phyloP scores from a whole-genome alignment of 345 rosid genomes.

The Hibiscus mutabilis region DNA sequence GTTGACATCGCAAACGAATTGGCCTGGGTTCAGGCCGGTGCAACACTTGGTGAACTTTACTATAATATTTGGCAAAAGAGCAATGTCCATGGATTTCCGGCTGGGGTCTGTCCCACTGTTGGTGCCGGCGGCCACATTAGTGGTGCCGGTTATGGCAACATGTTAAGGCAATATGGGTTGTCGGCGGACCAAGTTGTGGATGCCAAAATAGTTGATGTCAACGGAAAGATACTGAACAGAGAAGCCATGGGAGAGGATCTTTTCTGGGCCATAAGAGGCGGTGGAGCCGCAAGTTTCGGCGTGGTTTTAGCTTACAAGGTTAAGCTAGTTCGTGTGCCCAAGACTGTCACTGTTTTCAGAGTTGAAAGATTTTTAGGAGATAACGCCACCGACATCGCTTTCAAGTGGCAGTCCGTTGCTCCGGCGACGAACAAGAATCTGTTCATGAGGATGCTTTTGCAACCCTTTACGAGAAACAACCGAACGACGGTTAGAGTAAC shows the following conservation, averaged over 20 bases:
- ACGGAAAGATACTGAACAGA: not conserved
- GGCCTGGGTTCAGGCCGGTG: not conserved
- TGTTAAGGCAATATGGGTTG: not conserved
- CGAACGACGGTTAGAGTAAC: not conserved
- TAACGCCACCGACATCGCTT: not conserved
- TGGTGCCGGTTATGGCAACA: not conserved
- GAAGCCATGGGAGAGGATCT: not conserved
- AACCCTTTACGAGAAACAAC: not conserved
- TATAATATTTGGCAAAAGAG: not conserved
- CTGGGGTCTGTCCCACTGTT: not conserved
- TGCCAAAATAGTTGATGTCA: not conserved
- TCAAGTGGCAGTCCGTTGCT: not conserved
- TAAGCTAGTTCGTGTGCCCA: not conserved
- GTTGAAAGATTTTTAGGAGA: not conserved
- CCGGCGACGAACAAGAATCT: not conserved
- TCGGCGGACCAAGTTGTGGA: not conserved
- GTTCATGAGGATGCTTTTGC: not conserved
- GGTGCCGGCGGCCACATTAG: not conserved
- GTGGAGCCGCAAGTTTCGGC: not conserved
- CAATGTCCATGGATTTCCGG: not conserved
- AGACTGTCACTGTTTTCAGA: not conserved
- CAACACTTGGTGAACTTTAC: not conserved
- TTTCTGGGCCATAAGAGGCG: not conserved
- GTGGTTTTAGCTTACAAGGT: not conserved
- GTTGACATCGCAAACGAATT: not conserved